Conservation (phyloP, 2,329 filamentous ascomycete species). For the Arthroderma sp. region DNA sequence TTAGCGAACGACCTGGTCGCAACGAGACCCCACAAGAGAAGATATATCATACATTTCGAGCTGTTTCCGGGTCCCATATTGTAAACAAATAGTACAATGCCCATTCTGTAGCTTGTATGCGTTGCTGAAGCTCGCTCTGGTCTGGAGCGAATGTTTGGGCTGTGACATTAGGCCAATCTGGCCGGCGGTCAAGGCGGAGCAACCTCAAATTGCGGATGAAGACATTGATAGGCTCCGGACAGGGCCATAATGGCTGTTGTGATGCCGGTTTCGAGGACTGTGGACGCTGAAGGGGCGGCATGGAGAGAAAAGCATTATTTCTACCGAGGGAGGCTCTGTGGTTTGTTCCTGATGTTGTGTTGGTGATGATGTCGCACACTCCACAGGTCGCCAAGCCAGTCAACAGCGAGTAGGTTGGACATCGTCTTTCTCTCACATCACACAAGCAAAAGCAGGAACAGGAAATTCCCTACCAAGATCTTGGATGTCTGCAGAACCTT, state of each 20-base stretch:
- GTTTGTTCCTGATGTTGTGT: too few relatives aligned
- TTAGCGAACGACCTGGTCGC: not conserved
- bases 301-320: not conserved
- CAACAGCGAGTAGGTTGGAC: too few relatives aligned
- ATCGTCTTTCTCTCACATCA: too few relatives aligned
- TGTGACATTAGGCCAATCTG: constrained; percentile 71
- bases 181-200: constrained; percentile 59
- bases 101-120: constrained; percentile 79
- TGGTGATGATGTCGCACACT: too few relatives aligned
- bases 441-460: too few relatives aligned
- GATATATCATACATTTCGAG: constrained; percentile 48
- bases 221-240: constrained; percentile 44
- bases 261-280: constrained; percentile 4
- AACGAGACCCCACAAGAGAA: not conserved
- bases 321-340: not conserved
- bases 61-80: constrained; percentile 66
- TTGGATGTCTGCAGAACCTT: too few relatives aligned
- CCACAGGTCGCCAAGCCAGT: too few relatives aligned
- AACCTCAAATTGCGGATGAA: constrained; percentile 77
- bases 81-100: constrained; percentile 75
- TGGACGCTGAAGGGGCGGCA: not conserved
- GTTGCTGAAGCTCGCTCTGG: constrained; percentile 63
- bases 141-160: constrained; percentile 57
- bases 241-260: constrained; percentile 22
- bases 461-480: too few relatives aligned